Evolutionary conservation across 2,329 filamentous ascomycete genomes (phyloP), one percentile per base, ranked within the genome.

Genomic region (Aspergillus japonicus): DNA sequence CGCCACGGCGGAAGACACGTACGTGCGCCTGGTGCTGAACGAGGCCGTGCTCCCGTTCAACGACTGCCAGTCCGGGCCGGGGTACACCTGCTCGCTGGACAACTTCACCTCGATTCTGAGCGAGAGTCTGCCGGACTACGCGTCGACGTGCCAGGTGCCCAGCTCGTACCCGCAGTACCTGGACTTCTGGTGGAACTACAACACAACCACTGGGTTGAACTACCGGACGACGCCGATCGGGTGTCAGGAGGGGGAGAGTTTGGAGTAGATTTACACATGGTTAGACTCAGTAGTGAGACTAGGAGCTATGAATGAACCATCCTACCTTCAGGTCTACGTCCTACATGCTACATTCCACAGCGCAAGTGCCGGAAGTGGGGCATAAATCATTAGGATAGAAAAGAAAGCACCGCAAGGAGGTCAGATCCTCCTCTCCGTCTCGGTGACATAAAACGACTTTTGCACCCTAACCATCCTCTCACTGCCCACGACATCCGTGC

Each of bases 1-100:
- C 0, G 21, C 62, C 8, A 60, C 64, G 2, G 39, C 56, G 10
- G 58, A 50, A 7, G 66, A 65, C 2, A 55, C 33, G 11, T 69
- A 65, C 16, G 65, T 68, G 3, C 65, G 66, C 5, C 31, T 68
- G 3, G 59, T 68, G 1, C 56, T 68, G 16, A 69, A 69, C 24
- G 65, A 69, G 51, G 67, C 64, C 3, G 66, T 69, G 0, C 59
- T 68, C 5, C 64, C 62, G 4, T 63, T 62, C 26, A 57, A 55
- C 11, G 53, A 47, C 12, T 66, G 64, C 39, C 61, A 63, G n/a
- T 57, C 55, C 2, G 65, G 65, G 16, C 64, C 65, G 12, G 64
- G 64, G 10, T 67, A 63, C 49, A 62, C 62, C 3, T 66, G 62
- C 47, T 56, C 65, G n/a, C 52, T 67, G 55, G 58, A 53, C 31